phyloP scores from a whole-genome alignment of 305 asterid genomes.

The Fraxinus sp. region DNA sequence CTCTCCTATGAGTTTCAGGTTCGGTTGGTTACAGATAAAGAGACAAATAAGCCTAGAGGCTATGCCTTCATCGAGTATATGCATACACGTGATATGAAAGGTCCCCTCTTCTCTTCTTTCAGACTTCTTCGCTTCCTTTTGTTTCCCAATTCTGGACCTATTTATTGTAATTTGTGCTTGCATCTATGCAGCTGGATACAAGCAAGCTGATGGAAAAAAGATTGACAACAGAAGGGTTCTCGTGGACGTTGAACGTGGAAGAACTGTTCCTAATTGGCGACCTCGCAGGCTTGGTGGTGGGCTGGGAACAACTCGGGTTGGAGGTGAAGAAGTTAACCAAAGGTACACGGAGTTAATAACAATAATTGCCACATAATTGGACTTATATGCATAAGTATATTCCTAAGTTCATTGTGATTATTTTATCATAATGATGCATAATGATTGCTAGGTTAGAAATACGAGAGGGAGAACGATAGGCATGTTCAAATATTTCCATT shows the following conservation, averaged over 20 bases:
- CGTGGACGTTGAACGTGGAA: slow-evolving; percentile 99
- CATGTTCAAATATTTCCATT: neutral
- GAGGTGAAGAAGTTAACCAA: slow-evolving; percentile 69
- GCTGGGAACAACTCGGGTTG: slow-evolving; percentile 93
- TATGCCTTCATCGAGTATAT: slow-evolving; percentile 91
- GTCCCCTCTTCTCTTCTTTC: slow-evolving; percentile 33
- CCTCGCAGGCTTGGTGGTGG: slow-evolving; percentile 99
- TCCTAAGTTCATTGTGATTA: neutral
- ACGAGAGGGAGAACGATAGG: neutral
- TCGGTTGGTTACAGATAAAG: slow-evolving; percentile 77
- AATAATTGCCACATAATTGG: neutral
- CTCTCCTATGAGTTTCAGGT: slow-evolving; percentile 59
- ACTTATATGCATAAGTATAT: neutral
- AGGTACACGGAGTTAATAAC: slow-evolving; percentile 60
- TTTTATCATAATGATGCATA: neutral
- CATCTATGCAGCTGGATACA: slow-evolving; percentile 83
- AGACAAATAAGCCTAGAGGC: slow-evolving; percentile 85
- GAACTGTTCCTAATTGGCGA: slow-evolving; percentile 99
- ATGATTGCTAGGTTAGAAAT: neutral
- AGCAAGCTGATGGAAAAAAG: slow-evolving; percentile 99
- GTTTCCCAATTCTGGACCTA: neutral
- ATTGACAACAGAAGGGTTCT: slow-evolving; percentile 92
- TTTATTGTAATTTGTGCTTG: slow-evolving; percentile 13
- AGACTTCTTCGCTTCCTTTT: neutral
- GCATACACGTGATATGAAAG: slow-evolving; percentile 98